phyloP scores from a whole-genome alignment of 805 yeast genomes.

The Teunomyces stri region DNA sequence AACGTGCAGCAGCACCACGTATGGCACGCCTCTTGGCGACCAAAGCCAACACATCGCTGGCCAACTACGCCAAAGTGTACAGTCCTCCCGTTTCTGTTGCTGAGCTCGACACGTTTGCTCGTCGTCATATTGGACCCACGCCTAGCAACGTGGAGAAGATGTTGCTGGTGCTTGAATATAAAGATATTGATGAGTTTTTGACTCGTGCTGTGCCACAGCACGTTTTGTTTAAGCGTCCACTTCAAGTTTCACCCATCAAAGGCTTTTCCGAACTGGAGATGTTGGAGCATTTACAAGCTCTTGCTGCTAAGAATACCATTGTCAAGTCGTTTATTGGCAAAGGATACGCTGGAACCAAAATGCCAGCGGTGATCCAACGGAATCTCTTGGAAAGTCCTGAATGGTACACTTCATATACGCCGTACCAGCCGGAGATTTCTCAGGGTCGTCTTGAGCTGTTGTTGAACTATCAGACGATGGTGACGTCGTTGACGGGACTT shows the following conservation, averaged over 20 bases:
- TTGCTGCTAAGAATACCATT: conserved; percentile 75
- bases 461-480: conserved; percentile 88
- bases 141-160: conserved; percentile 60
- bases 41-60: conserved; percentile 55
- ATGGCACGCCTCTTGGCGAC: conserved; percentile 7
- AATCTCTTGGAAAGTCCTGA: conserved; percentile 91
- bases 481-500: conserved; percentile 87
- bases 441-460: conserved; percentile 93
- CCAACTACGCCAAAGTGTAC: conserved; percentile 47
- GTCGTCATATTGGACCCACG: conserved; percentile 88
- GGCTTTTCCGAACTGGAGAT: conserved; percentile 85
- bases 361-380: conserved; percentile 92
- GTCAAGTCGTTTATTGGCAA: conserved; percentile 82
- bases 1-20: not conserved
- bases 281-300: conserved; percentile 59
- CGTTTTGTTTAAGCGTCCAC: conserved; percentile 65
- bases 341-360: conserved; percentile 87
- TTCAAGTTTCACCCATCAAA: conserved; percentile 61
- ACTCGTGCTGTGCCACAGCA: conserved; percentile 72
- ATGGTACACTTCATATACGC: conserved; percentile 98
- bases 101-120: conserved; percentile 75
- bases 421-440: conserved; percentile 96
- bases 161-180: conserved; percentile 64
- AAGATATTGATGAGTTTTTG: conserved; percentile 69
- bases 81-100: conserved; percentile 35